These are phyloP conservation scores for Apiospora hydei DNA, from an alignment of 2,329 filamentous ascomycete genomes.

Conservation along the genomic window DNA sequence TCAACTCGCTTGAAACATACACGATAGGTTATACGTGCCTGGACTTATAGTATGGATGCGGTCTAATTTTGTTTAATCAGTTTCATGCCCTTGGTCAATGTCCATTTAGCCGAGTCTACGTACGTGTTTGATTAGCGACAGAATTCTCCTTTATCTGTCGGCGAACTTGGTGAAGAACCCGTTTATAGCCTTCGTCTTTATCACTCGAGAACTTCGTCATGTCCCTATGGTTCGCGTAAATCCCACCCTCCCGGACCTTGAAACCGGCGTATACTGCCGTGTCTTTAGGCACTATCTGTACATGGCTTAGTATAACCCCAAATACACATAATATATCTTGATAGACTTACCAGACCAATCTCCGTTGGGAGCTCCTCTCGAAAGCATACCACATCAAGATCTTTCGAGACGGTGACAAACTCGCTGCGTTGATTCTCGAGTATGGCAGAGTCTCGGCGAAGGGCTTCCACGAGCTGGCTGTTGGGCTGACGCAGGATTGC, in stretches of 20 bases:
- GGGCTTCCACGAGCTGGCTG: background rate
- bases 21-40: too few relatives aligned
- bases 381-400: constrained; percentile 25
- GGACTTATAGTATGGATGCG: too few relatives aligned
- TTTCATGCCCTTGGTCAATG: too few relatives aligned
- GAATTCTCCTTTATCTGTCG: background rate
- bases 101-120: too few relatives aligned
- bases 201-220: constrained; percentile 22
- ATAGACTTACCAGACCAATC: background rate
- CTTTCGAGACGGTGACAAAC: background rate
- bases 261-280: too few relatives aligned
- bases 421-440: constrained; percentile 17
- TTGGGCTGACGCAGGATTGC: constrained; percentile 7
- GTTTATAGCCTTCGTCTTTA: constrained; percentile 17
- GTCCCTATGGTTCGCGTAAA: constrained; percentile 24
- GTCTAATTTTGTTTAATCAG: too few relatives aligned
- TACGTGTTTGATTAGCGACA: background rate
- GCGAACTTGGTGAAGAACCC: background rate
- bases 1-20: too few relatives aligned
- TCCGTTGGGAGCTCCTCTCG: constrained; percentile 12
- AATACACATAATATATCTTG: too few relatives aligned
- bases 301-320: too few relatives aligned
- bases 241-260: too few relatives aligned
- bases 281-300: too few relatives aligned
- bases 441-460: background rate